Evolutionary conservation across 192 early-diverging fungal species (phyloP), one percentile per base, ranked within the genome.

Genomic region (Powellomyces hirtus): DNA sequence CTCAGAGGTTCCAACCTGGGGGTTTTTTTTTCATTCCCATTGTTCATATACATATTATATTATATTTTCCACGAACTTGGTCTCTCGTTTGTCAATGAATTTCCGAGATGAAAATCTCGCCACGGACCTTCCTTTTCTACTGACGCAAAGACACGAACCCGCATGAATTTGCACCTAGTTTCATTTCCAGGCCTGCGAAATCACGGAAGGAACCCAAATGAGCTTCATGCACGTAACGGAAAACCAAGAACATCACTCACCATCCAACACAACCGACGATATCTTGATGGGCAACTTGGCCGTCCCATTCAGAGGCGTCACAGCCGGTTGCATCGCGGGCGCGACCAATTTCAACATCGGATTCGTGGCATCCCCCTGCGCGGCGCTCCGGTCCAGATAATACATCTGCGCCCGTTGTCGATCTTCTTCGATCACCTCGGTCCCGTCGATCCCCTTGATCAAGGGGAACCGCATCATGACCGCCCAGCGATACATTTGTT

Each of bases 371-470:
- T 83, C 83, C 4, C 75, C 77, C 38, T 72, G 20, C 11, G 74
- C 50, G 24, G 74, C 33, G 45, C 71, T 76, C 50, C 79, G 80
- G 50, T 82, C 80, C 71, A 80, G 72, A 52, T 59, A 81, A 51
- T 71, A 85, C 11, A 79, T 73, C 62, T 86, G 68, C 14, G 81
- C 84, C 8, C 77, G 69, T 38, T 77, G 71, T 13, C 83, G 66
- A 33, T 87, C 85, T 37, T 87, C 85, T 11, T 78, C 74, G 8
- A 61, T 71, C 1, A 87, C 81, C 44, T 87, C 85, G 20, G 70
- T 69, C 26, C 79, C 79, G 53, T 87, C 85, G 56, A 87, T 87
- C 0, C 58, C 53, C 22, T 73, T 27, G 37, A 87, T 75, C 33
- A 79, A 79, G 7, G 85, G 85, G 62, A 85, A 78, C 35, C 78